Conservation (phyloP, 805 yeast species). For the Yarrowia hollandica region DNA sequence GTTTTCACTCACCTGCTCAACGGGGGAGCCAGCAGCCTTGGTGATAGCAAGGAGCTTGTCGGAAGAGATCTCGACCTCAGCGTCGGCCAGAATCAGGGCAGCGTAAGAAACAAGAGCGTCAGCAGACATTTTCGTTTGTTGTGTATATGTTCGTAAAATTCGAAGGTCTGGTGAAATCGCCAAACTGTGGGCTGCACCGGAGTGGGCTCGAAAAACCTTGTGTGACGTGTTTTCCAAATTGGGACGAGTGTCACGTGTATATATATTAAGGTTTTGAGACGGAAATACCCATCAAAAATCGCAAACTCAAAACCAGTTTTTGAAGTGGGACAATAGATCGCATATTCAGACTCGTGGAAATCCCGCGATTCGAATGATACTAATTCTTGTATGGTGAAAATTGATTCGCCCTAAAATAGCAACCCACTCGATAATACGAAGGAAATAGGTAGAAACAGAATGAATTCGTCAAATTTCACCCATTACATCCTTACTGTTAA, state of each 20-base stretch:
- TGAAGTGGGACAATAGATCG: no score
- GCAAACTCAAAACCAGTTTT: no score
- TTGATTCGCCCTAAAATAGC: no score
- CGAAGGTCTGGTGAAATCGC: constrained; percentile 28
- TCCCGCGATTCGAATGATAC: neutral
- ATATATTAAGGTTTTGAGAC: neutral
- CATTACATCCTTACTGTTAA: no score
- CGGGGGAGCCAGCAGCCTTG: constrained; percentile 72
- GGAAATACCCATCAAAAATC: neutral
- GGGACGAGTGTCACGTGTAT: constrained; percentile 2
- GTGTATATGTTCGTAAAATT: constrained; percentile 24
- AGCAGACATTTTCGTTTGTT: constrained; percentile 29
- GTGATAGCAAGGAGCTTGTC: constrained; percentile 79
- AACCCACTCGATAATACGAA: no score
- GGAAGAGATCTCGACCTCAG: constrained; percentile 89
- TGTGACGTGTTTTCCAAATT: constrained; percentile 24
- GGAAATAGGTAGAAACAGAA: no score
- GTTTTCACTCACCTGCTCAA: constrained; percentile 29
- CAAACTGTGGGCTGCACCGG: constrained; percentile 21
- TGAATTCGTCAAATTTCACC: no score
- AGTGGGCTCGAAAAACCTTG: constrained; percentile 27
- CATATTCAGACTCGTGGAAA: neutral
- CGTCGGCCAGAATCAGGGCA: constrained; percentile 96
- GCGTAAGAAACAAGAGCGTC: constrained; percentile 47
- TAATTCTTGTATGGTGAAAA: neutral